phyloP scores from a whole-genome alignment of 2,329 filamentous ascomycete species.

The Shiraia sp. region DNA sequence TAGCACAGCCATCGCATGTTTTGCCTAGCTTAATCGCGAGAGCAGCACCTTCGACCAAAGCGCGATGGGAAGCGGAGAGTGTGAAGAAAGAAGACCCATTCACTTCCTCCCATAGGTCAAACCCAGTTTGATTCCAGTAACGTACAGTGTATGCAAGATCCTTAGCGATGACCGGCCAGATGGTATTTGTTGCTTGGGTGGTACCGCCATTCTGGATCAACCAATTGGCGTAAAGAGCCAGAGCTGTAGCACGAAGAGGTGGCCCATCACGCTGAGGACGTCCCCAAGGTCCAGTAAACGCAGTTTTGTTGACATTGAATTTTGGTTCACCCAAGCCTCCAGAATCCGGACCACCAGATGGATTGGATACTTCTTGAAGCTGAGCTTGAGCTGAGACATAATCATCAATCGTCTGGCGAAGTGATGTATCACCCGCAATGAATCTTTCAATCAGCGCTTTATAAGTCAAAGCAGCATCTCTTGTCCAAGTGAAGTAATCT shows the following conservation, averaged over 20 bases:
- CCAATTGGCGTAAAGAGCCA: conserved; percentile 75
- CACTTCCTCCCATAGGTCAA: conserved; percentile 85
- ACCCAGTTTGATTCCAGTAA: conserved; percentile 66
- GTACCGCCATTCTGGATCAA: conserved; percentile 64
- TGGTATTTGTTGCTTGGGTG: conserved; percentile 47
- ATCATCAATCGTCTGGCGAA: conserved; percentile 66
- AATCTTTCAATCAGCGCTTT: conserved; percentile 72
- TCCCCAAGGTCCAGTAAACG: conserved; percentile 72
- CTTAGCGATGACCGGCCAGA: conserved; percentile 77
- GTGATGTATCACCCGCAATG: conserved; percentile 59
- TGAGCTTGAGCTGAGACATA: conserved; percentile 70
- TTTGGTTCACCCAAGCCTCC: conserved; percentile 72
- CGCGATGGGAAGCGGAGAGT: conserved; percentile 68
- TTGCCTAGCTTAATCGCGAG: conserved; percentile 68
- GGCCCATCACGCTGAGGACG: conserved; percentile 81
- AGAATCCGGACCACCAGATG: conserved; percentile 60
- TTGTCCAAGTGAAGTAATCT: conserved; percentile 81
- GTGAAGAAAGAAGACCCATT: conserved; percentile 80
- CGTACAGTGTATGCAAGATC: conserved; percentile 76
- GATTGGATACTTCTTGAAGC: conserved; percentile 70
- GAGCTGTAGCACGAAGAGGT: conserved; percentile 72
- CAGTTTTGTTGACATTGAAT: conserved; percentile 65
- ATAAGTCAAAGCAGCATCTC: conserved; percentile 72
- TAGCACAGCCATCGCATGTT: conserved; percentile 63
- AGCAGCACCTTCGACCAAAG: conserved; percentile 64